Percentiles rank a stretch among this genome's conserved stretches.
phyloP scores from a whole-genome alignment of 2,329 filamentous ascomycete genomes.

The Eutypella sp. region DNA sequence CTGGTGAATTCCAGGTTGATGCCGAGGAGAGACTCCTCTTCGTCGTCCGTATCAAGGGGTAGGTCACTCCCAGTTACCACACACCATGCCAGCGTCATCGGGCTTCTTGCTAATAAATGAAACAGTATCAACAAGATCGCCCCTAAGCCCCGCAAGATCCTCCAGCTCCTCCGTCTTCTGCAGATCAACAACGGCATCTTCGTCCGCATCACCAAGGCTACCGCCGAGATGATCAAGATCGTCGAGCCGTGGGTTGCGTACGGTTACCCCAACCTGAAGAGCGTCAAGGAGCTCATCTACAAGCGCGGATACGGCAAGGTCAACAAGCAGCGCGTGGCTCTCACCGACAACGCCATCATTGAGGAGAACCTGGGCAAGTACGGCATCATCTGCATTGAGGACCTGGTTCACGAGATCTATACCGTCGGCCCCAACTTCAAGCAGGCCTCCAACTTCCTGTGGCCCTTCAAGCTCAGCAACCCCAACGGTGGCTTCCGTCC shows the following conservation, averaged over 20 bases:
- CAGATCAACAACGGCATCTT: slow-evolving; percentile 99
- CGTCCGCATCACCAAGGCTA: slow-evolving; percentile 96
- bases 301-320: slow-evolving; percentile 99
- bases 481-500: slow-evolving; percentile 93
- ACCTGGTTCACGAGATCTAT: slow-evolving; percentile 98
- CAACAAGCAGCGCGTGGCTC: slow-evolving; percentile 93
- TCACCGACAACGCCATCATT: slow-evolving; percentile 97
- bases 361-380: slow-evolving; percentile 96
- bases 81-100: not conserved
- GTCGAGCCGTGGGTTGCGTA: slow-evolving; percentile 99
- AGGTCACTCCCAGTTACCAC: slow-evolving; percentile 29
- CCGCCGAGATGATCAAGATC: slow-evolving; percentile 93
- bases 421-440: slow-evolving; percentile 99
- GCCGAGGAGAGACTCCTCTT: slow-evolving; percentile 97
- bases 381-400: slow-evolving; percentile 98
- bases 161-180: slow-evolving; percentile 97
- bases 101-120: slow-evolving; percentile 9
- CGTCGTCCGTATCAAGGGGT: slow-evolving; percentile 98
- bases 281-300: slow-evolving; percentile 98
- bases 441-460: slow-evolving; percentile 98
- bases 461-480: slow-evolving; percentile 99
- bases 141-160: slow-evolving; percentile 99
- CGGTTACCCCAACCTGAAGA: slow-evolving; percentile 99
- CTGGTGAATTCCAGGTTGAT: slow-evolving; percentile 89
- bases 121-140: slow-evolving; percentile 99